phyloP scores from a whole-genome alignment of 805 yeast genomes.

The Saccharomycopsis synnaedendra region DNA sequence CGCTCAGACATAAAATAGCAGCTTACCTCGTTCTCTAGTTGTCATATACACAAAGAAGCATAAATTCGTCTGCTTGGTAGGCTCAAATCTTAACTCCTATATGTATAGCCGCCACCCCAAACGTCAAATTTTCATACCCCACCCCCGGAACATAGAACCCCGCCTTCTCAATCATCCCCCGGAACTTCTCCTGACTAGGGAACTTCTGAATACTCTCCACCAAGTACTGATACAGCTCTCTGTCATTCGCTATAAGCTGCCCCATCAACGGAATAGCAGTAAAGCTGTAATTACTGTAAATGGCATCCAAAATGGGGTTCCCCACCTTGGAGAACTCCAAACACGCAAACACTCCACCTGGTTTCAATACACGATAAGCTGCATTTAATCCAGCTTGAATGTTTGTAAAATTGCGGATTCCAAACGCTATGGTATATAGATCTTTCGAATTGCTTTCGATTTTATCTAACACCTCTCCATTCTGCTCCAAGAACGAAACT shows the following conservation, averaged over 20 bases:
- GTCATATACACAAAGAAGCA: too few species aligned
- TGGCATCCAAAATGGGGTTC: slow-evolving; percentile 59
- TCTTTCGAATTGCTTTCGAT: slow-evolving; percentile 85
- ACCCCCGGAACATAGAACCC: slow-evolving; percentile 85
- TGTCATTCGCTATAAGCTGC: slow-evolving; percentile 86
- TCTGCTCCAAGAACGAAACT: slow-evolving; percentile 74
- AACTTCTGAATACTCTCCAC: slow-evolving; percentile 89
- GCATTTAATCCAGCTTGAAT: slow-evolving; percentile 87
- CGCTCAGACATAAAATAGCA: too few species aligned
- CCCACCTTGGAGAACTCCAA: slow-evolving; percentile 89
- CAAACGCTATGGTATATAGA: slow-evolving; percentile 92
- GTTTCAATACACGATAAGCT: slow-evolving; percentile 88
- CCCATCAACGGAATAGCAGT: slow-evolving; percentile 89
- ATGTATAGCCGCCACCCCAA: slow-evolving; percentile 93
- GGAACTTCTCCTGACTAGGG: slow-evolving; percentile 87
- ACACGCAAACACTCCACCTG: slow-evolving; percentile 97
- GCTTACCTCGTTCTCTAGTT: too few species aligned
- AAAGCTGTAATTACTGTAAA: slow-evolving; percentile 83
- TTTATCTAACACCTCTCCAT: slow-evolving; percentile 79
- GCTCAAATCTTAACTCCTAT: slow-evolving; percentile 76
- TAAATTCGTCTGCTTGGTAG: neutral
- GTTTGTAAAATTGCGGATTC: slow-evolving; percentile 92
- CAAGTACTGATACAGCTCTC: slow-evolving; percentile 90
- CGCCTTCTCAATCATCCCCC: slow-evolving; percentile 84
- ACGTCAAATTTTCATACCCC: slow-evolving; percentile 74